Conservation (phyloP, 2,329 filamentous ascomycete species). For the Ceratocystis eucalypticola region DNA sequence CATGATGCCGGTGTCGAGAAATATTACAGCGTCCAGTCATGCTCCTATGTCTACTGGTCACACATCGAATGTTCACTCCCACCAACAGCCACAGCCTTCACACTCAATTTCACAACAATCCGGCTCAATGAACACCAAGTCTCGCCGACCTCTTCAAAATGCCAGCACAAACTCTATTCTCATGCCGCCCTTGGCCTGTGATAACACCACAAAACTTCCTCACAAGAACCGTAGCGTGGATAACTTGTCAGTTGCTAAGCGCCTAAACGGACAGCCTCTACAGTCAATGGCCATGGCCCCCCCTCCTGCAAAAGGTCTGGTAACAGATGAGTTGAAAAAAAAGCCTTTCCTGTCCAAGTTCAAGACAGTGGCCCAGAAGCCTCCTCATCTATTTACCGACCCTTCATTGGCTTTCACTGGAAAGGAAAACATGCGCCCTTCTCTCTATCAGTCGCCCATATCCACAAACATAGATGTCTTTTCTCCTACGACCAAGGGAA, state of each 20-base stretch:
- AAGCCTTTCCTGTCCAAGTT: constrained; percentile 47
- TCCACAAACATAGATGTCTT: constrained; percentile 38
- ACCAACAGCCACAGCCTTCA: constrained; percentile 2
- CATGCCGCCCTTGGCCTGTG: constrained; percentile 4
- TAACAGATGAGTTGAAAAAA: constrained; percentile 39
- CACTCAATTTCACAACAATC: neutral
- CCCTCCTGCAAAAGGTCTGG: constrained; percentile 49
- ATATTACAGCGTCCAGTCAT: constrained; percentile 36
- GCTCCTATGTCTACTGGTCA: constrained; percentile 40
- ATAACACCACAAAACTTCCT: neutral
- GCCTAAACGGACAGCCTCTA: constrained; percentile 10
- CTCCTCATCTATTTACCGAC: constrained; percentile 30
- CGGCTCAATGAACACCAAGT: constrained; percentile 3
- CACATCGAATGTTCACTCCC: neutral
- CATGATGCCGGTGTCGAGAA: constrained; percentile 21
- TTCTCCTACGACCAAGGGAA: constrained; percentile 14
- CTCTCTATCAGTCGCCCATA: constrained; percentile 36
- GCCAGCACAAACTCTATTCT: constrained; percentile 15
- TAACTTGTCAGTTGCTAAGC: constrained; percentile 2
- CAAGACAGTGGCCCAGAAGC: constrained; percentile 43
- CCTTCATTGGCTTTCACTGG: constrained; percentile 27
- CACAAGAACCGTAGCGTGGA: constrained; percentile 13
- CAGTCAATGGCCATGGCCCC: constrained; percentile 42
- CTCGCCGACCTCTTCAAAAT: constrained; percentile 16
- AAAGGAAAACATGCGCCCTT: constrained; percentile 45